Evolutionary conservation across 176 grass and related monocot genomes (phyloP).

Genomic region (Triticum timopheevii): DNA sequence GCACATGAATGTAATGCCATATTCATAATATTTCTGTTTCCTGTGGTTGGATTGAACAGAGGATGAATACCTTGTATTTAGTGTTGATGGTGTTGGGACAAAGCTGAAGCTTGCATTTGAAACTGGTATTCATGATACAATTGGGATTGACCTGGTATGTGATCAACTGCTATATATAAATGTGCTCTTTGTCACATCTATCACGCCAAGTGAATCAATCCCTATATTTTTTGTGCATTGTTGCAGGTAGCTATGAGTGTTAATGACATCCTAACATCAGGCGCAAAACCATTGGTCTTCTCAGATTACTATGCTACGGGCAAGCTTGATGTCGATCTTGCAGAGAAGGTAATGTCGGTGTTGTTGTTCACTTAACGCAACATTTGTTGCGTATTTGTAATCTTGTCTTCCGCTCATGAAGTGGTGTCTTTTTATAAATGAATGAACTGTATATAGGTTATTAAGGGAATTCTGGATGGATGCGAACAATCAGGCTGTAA

Average conservation of each 20-base stretch:
- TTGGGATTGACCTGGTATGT: constrained; percentile 91
- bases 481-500: constrained; percentile 78
- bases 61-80: constrained; percentile 67
- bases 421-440: neutral
- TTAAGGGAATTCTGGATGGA: constrained; percentile 87
- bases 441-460: constrained; percentile 52
- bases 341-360: constrained; percentile 66
- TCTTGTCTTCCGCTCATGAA: neutral
- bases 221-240: neutral
- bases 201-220: neutral
- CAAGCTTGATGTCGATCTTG: constrained; percentile 85
- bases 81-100: constrained; percentile 87
- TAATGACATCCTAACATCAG: constrained; percentile 91
- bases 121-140: constrained; percentile 89
- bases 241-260: constrained; percentile 95
- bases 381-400: neutral
- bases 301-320: constrained; percentile 80
- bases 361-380: neutral
- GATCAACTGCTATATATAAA: neutral
- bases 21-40: neutral
- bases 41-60: constrained; percentile 42
- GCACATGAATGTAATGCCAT: neutral
- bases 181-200: neutral
- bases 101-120: constrained; percentile 99
- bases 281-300: constrained; percentile 87